Evolutionary conservation across 2,329 filamentous ascomycete species (phyloP).

Genomic region (Arthrinium puccinioides): DNA sequence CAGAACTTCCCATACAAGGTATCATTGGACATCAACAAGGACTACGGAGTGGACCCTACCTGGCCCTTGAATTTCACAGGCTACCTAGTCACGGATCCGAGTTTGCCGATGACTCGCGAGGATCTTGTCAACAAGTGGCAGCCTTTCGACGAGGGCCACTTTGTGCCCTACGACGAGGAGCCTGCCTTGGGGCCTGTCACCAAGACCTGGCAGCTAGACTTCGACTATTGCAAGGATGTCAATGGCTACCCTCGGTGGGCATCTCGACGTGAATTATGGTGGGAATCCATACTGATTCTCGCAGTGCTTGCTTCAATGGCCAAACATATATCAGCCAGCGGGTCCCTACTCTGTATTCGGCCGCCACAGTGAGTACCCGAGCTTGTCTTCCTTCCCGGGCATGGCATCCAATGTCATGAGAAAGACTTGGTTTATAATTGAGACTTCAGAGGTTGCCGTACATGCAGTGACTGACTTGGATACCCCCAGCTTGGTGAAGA

Average conservation of each 20-base stretch:
- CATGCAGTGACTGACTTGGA: no score
- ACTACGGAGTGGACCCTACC: constrained; percentile 22
- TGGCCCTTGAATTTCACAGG: constrained; percentile 36
- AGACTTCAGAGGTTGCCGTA: no score
- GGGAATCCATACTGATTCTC: not conserved
- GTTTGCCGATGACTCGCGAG: constrained; percentile 15
- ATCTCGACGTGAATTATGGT: not conserved
- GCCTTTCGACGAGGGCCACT: constrained; percentile 55
- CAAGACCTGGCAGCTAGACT: constrained; percentile 47
- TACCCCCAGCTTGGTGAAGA: constrained; percentile 35
- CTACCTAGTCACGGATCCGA: constrained; percentile 30
- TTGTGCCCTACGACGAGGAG: constrained; percentile 48
- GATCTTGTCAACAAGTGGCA: constrained; percentile 29
- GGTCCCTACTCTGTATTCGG: constrained; percentile 66
- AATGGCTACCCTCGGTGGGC: constrained; percentile 53
- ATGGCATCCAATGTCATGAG: no score
- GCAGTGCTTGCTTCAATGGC: constrained; percentile 51
- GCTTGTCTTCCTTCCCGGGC: no score
- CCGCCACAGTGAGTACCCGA: no score
- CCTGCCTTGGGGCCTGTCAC: constrained; percentile 43
- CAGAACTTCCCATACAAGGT: constrained; percentile 36
- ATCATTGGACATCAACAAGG: constrained; percentile 34
- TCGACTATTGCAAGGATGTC: constrained; percentile 51
- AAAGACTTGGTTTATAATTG: no score
- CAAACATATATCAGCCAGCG: constrained; percentile 60